Conservation (phyloP, 768 basidiomycete species). For the Suillus lakei region DNA sequence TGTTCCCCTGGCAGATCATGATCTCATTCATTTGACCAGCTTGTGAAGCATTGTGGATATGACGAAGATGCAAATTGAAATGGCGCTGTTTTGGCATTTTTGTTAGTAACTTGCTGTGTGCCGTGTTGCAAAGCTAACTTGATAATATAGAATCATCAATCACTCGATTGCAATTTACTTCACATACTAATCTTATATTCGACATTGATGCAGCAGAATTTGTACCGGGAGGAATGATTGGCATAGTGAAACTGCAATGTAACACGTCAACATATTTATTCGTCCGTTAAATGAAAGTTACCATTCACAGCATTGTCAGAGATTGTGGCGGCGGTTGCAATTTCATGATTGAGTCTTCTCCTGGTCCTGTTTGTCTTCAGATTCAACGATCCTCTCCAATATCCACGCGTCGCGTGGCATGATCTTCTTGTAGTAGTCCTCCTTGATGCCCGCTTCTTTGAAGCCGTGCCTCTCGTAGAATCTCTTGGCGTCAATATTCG, state of each 20-base stretch:
- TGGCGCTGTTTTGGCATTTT: conserved; percentile 4
- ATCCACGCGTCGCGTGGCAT: conserved; percentile 86
- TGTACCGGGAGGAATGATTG: background rate
- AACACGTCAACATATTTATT: conserved; percentile 6
- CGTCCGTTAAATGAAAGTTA: background rate
- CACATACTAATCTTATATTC: conserved; percentile 10
- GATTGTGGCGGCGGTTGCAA: background rate
- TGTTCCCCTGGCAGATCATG: conserved; percentile 12
- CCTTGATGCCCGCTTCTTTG: conserved; percentile 62
- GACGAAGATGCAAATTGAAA: conserved; percentile 50
- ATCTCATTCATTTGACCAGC: conserved; percentile 42
- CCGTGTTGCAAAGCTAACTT: conserved; percentile 4
- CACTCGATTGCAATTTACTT: conserved; percentile 4
- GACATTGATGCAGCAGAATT: background rate
- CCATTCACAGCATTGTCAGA: conserved; percentile 1
- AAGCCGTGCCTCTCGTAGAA: conserved; percentile 91
- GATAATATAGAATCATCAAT: conserved; percentile 9
- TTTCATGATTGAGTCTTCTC: conserved; percentile 1
- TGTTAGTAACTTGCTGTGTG: background rate
- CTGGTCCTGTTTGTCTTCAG: conserved; percentile 5
- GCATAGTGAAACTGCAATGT: conserved; percentile 8
- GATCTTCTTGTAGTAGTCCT: conserved; percentile 91
- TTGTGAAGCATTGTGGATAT: conserved; percentile 80
- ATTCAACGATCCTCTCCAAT: conserved; percentile 62
- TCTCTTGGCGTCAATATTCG: conserved; percentile 72